A percentile compares a stretch with the other conserved stretches of the same genome.
phyloP scores from a whole-genome alignment of 129 eudicot genomes.

The Artemisia argyi region DNA sequence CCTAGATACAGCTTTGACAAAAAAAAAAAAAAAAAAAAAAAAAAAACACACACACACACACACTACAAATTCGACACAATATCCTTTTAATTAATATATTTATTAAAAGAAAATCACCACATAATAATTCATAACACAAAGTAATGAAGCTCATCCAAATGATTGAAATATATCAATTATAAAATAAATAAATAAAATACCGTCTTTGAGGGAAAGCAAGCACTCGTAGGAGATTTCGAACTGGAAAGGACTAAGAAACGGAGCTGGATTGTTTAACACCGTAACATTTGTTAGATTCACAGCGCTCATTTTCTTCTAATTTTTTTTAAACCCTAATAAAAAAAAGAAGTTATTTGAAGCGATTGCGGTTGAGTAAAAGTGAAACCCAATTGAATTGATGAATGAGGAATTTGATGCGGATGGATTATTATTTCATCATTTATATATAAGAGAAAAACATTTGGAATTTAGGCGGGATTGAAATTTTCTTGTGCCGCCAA shows the following conservation, averaged over 20 bases:
- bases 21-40: too few species aligned
- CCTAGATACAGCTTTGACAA: not conserved
- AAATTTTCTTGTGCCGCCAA: conserved; percentile 8
- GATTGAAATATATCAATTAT: too few species aligned
- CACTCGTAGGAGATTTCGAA: conserved; percentile 89
- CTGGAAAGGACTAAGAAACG: conserved; percentile 68
- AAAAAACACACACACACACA: too few species aligned
- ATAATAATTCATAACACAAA: too few species aligned
- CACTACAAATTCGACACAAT: too few species aligned
- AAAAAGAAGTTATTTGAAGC: not conserved
- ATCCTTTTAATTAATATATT: too few species aligned
- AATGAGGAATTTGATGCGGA: not conserved
- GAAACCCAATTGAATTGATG: not conserved
- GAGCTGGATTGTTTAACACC: conserved; percentile 77
- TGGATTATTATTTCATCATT: not conserved
- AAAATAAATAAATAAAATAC: conserved; percentile 21
- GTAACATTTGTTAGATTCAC: conserved; percentile 75
- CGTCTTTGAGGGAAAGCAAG: conserved; percentile 62
- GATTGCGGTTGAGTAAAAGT: not conserved
- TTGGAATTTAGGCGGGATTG: conserved; percentile 27
- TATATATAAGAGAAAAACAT: not conserved
- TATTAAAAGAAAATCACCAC: too few species aligned
- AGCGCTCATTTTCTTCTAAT: conserved; percentile 77
- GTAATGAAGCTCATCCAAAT: too few species aligned
- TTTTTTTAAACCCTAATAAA: not conserved